Evolutionary conservation across 106 monocot genomes (phyloP).

Genomic region (Allium cepa): DNA sequence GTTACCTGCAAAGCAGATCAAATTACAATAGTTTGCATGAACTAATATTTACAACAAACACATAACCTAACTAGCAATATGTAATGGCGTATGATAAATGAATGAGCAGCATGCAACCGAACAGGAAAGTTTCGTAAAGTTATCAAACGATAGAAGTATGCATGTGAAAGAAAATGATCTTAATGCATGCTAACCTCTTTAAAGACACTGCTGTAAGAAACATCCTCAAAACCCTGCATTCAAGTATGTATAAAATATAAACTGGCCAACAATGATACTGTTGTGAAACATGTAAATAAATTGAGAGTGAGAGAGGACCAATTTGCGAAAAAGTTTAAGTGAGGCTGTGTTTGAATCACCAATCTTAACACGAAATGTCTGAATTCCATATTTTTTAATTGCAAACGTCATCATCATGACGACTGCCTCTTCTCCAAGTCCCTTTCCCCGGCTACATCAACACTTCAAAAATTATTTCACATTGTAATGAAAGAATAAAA

Average conservation of each 20-base stretch:
- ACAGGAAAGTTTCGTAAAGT: no score
- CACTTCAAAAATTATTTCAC: not conserved
- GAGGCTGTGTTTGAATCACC: conserved; percentile 68
- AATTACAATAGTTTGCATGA: no score
- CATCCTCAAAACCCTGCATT: conserved; percentile 67
- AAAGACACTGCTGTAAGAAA: conserved; percentile 63
- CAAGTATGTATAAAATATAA: not conserved
- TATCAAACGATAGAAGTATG: no score
- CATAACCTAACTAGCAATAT: no score
- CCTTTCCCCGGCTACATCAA: conserved; percentile 64
- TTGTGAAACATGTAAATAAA: not conserved
- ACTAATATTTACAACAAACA: no score
- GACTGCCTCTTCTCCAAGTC: conserved; percentile 70
- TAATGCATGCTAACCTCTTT: conserved; percentile 46
- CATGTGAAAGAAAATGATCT: no score
- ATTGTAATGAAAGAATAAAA: no score
- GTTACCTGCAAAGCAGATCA: no score
- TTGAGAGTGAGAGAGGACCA: conserved; percentile 32
- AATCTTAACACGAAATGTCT: conserved; percentile 74
- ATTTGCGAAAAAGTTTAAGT: conserved; percentile 74
- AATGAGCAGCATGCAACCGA: no score
- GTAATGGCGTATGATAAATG: no score
- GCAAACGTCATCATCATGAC: conserved; percentile 91
- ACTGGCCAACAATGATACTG: not conserved
- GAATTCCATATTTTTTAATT: conserved; percentile 45